Percentiles rank a stretch among this genome's conserved stretches.
Conservation (phyloP, 768 basidiomycete species). For the Termitomyces sp. region DNA sequence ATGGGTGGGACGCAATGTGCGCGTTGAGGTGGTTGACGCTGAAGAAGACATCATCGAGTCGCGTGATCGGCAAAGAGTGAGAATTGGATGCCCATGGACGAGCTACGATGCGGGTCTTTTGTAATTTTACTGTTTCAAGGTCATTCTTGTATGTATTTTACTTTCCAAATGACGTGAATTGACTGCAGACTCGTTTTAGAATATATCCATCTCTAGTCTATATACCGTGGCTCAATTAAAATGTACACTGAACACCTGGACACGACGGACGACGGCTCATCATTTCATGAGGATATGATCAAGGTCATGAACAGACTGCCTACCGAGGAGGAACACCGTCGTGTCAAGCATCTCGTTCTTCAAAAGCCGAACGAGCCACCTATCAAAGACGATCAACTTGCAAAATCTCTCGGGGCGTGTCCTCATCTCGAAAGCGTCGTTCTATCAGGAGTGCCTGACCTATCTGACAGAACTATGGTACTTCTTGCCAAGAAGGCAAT, state of each 20-base stretch:
- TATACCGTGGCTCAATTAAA: conserved; percentile 7
- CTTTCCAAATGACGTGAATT: background rate
- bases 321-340: conserved; percentile 48
- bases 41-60: conserved; percentile 40
- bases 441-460: conserved; percentile 61
- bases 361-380: conserved; percentile 30
- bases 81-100: background rate
- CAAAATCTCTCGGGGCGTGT: conserved; percentile 48
- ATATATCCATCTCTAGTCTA: conserved; percentile 16
- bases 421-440: conserved; percentile 64
- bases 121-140: background rate
- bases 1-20: conserved; percentile 34
- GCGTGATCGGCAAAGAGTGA: conserved; percentile 10
- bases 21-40: conserved; percentile 45
- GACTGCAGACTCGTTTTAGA: background rate
- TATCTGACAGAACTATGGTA: conserved; percentile 65
- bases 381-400: conserved; percentile 58
- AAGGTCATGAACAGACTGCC: conserved; percentile 58
- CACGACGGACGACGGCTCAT: conserved; percentile 23
- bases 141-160: background rate
- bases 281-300: conserved; percentile 54
- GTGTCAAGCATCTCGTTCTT: conserved; percentile 56
- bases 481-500: conserved; percentile 56
- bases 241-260: conserved; percentile 21
- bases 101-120: background rate